phyloP scores from a whole-genome alignment of 306 rosid species.

The Abrus pulchellus region DNA sequence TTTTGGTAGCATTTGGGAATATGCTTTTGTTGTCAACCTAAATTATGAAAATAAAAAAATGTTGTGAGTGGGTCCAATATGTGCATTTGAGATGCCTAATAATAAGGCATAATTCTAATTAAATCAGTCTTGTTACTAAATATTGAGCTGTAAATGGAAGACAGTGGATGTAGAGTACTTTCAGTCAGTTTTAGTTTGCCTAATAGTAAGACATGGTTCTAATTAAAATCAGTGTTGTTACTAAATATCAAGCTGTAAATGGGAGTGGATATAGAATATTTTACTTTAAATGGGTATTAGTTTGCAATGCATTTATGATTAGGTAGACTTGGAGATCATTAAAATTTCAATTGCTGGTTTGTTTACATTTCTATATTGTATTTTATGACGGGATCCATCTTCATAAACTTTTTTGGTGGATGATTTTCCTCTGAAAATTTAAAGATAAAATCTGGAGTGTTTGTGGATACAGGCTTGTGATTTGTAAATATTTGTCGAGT shows the following conservation, averaged over 20 bases:
- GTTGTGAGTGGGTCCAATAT: not conserved
- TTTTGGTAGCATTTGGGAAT: conserved; percentile 15
- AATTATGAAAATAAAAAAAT: not conserved
- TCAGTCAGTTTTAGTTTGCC: too few relatives aligned
- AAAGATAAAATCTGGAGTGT: not conserved
- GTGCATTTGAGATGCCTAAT: not conserved
- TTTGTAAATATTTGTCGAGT: not conserved
- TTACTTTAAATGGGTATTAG: not conserved
- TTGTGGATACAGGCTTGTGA: not conserved
- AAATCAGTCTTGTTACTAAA: not conserved
- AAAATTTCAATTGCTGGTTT: not conserved
- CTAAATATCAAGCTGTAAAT: not conserved
- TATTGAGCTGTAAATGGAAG: not conserved
- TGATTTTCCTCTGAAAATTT: not conserved
- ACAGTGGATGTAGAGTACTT: not conserved
- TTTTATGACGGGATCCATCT: not conserved
- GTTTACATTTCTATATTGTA: not conserved
- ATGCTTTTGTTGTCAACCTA: not conserved
- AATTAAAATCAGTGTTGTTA: not conserved
- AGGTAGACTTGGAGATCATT: conserved; percentile 15
- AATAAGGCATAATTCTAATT: not conserved
- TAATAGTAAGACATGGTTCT: not conserved
- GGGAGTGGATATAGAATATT: not conserved
- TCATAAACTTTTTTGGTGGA: not conserved
- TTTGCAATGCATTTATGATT: conserved; percentile 5